Evolutionary conservation across 192 early-diverging fungal species (phyloP).

Genomic region (Dispira simplex): DNA sequence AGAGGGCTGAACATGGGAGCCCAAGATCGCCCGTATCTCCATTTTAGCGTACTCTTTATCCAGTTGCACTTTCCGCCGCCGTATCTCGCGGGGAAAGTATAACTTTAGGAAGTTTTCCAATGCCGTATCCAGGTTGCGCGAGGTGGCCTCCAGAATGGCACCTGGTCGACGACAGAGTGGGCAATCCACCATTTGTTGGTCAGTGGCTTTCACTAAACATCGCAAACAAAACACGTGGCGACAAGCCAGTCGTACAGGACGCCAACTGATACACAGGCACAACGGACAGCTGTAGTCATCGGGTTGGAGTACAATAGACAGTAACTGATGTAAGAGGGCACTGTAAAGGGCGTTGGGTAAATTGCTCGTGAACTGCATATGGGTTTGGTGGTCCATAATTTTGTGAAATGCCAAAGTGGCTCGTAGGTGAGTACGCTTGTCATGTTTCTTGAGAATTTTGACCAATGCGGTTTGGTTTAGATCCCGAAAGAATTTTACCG

Average conservation of each 20-base stretch:
- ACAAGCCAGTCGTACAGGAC: slow-evolving; percentile 61
- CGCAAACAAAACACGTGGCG: slow-evolving; percentile 64
- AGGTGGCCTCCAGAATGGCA: slow-evolving; percentile 41
- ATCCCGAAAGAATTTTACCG: slow-evolving; percentile 52
- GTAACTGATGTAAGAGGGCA: slow-evolving; percentile 41
- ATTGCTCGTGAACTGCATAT: slow-evolving; percentile 8
- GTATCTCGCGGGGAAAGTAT: slow-evolving; percentile 66
- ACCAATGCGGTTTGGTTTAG: slow-evolving; percentile 62
- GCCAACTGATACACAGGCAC: slow-evolving; percentile 56
- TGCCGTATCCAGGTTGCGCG: slow-evolving; percentile 39
- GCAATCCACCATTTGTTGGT: slow-evolving; percentile 44
- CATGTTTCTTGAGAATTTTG: slow-evolving; percentile 85
- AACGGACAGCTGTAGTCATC: slow-evolving; percentile 73
- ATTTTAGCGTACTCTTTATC: slow-evolving; percentile 44
- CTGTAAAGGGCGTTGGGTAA: slow-evolving; percentile 40
- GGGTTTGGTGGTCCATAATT: slow-evolving; percentile 17
- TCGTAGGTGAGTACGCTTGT: slow-evolving; percentile 59
- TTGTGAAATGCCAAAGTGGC: slow-evolving; percentile 30
- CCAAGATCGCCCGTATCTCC: slow-evolving; percentile 38
- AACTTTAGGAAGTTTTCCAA: slow-evolving; percentile 56
- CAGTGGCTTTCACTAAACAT: slow-evolving; percentile 60
- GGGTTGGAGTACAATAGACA: slow-evolving; percentile 61
- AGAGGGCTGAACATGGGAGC: slow-evolving; percentile 19
- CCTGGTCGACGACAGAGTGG: slow-evolving; percentile 51
- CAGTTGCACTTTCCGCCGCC: slow-evolving; percentile 47